phyloP scores from a whole-genome alignment of 2,329 filamentous ascomycete genomes.

The Colletotrichum spinosum region DNA sequence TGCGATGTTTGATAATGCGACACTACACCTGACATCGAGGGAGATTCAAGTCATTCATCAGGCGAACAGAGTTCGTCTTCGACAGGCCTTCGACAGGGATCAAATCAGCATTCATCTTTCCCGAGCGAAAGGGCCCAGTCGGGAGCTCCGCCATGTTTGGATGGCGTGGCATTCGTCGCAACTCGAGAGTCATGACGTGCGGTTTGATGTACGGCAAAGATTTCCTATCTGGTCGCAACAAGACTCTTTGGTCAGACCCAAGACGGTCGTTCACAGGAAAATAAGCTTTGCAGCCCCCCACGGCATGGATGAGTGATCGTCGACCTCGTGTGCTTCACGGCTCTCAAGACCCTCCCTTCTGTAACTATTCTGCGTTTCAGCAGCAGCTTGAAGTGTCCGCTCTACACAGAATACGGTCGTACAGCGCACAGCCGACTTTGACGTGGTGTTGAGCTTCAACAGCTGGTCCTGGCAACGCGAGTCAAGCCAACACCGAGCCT shows the following conservation, averaged over 20 bases:
- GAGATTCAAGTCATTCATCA: too few species aligned
- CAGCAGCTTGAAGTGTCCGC: too few species aligned
- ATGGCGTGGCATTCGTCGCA: slow-evolving; percentile 7
- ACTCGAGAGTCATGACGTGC: slow-evolving; percentile 2
- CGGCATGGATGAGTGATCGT: slow-evolving; percentile 7
- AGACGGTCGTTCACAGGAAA: neutral
- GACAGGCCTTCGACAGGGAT: neutral
- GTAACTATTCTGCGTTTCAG: slow-evolving; percentile 26
- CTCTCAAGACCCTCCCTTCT: slow-evolving; percentile 9
- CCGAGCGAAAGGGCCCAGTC: neutral
- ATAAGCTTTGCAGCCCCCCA: slow-evolving; percentile 18
- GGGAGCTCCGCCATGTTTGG: neutral
- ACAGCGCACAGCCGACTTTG: too few species aligned
- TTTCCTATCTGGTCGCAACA: too few species aligned
- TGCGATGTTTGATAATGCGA: too few species aligned
- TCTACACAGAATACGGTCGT: too few species aligned
- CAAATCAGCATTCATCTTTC: neutral
- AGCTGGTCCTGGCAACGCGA: neutral
- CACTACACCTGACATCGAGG: too few species aligned
- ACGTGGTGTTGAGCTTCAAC: too few species aligned
- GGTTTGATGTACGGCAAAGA: neutral
- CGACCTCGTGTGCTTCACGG: neutral
- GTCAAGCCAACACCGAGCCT: slow-evolving; percentile 1
- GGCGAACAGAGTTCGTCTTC: too few species aligned
- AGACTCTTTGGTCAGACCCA: neutral